Evolutionary conservation across 768 basidiomycete genomes (phyloP).

Genomic region (Calocybe gangraenosa): DNA sequence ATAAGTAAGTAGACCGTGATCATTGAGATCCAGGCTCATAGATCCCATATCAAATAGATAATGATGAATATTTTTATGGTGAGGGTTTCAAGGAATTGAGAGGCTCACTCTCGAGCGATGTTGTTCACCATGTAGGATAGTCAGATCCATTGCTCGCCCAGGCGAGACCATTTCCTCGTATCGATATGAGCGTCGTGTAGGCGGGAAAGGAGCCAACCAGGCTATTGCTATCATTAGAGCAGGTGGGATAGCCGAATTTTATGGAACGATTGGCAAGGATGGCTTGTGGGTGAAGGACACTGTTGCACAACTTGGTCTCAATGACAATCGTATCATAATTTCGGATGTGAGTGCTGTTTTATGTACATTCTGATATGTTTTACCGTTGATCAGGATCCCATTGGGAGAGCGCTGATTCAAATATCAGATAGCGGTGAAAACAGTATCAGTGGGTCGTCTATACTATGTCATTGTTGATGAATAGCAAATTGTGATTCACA

Average conservation of each 20-base stretch:
- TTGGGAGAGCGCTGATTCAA: constrained; percentile 60
- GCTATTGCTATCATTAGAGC: constrained; percentile 54
- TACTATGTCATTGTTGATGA: background rate
- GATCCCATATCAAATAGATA: constrained; percentile 28
- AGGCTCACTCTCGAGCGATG: background rate
- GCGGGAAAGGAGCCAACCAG: constrained; percentile 66
- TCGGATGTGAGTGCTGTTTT: constrained; percentile 29
- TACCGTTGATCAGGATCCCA: constrained; percentile 33
- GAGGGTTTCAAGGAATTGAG: constrained; percentile 5
- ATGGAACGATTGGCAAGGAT: constrained; percentile 52
- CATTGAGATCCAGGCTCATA: background rate
- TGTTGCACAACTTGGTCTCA: constrained; percentile 36
- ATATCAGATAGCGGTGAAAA: constrained; percentile 56
- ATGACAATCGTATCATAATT: constrained; percentile 31
- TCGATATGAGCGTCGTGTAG: constrained; percentile 42
- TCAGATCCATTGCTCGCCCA: constrained; percentile 47
- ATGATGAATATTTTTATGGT: constrained; percentile 59
- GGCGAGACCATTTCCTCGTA: constrained; percentile 59
- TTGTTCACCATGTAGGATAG: constrained; percentile 23
- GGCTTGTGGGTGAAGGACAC: constrained; percentile 43
- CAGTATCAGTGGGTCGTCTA: constrained; percentile 45
- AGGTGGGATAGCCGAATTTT: constrained; percentile 42
- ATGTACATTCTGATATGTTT: background rate
- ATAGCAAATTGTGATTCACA: constrained; percentile 1
- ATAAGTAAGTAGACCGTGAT: constrained; percentile 36